Conservation (phyloP, 768 basidiomycete genomes). For the Kondoa subrosea region DNA sequence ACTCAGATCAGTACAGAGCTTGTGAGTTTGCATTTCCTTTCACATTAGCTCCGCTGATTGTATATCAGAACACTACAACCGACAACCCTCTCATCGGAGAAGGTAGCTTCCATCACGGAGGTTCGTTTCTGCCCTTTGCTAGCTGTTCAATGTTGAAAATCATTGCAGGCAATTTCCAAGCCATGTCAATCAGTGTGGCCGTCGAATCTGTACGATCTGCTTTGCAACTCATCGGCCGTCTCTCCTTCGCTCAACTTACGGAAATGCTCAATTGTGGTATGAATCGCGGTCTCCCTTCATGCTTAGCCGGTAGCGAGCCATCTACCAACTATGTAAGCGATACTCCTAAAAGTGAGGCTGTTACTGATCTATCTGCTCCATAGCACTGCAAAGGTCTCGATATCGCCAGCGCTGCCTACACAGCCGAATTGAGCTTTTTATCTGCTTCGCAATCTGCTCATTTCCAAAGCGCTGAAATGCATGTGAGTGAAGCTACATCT, state of each 20-base stretch:
- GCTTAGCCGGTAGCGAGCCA: constrained; percentile 26
- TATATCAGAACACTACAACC: constrained; percentile 79
- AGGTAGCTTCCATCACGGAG: constrained; percentile 52
- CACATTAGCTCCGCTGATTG: too few relatives aligned
- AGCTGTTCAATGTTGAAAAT: too few relatives aligned
- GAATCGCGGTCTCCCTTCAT: constrained; percentile 66
- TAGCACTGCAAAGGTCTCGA: constrained; percentile 74
- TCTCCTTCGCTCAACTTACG: constrained; percentile 50
- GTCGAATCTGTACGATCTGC: constrained; percentile 72
- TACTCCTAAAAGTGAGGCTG: background rate
- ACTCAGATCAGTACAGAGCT: constrained; percentile 54
- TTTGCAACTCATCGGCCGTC: constrained; percentile 52
- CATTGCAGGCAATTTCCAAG: constrained; percentile 57
- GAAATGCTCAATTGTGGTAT: constrained; percentile 53
- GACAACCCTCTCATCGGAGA: constrained; percentile 71
- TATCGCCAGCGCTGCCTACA: constrained; percentile 65
- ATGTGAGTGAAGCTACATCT: constrained; percentile 73
- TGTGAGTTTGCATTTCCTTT: too few relatives aligned
- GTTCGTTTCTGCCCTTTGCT: background rate
- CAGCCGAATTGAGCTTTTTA: constrained; percentile 61
- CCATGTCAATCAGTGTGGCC: constrained; percentile 52
- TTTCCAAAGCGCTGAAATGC: constrained; percentile 74
- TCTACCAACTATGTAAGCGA: background rate
- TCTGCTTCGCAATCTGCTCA: constrained; percentile 72
- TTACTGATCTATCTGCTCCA: constrained; percentile 38